Conservation (phyloP, 441 rosid species). For the Syzygium malaccense region DNA sequence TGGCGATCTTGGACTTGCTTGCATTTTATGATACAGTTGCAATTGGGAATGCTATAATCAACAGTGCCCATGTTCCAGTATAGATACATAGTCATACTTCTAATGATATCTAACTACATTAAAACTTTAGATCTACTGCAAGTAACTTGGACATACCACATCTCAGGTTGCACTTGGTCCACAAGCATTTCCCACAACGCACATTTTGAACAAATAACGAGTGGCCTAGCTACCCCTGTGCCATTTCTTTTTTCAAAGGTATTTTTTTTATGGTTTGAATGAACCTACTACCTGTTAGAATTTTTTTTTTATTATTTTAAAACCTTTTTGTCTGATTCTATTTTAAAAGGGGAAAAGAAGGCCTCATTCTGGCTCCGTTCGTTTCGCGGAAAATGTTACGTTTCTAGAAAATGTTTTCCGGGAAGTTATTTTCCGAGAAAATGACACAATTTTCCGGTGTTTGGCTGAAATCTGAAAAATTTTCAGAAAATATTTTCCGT, state of each 20-base stretch:
- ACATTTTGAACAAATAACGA: background rate
- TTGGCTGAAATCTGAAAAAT: too few species aligned
- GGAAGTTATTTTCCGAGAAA: too few species aligned
- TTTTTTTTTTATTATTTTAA: background rate
- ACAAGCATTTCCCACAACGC: background rate
- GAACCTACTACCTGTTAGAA: background rate
- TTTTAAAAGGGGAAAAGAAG: background rate
- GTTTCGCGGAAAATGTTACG: too few species aligned
- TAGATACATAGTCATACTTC: background rate
- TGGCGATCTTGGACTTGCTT: background rate
- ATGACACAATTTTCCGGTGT: too few species aligned
- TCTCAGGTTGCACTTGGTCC: background rate
- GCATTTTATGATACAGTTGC: background rate
- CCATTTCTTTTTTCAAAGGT: background rate
- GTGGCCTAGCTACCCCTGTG: background rate
- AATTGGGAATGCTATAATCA: background rate
- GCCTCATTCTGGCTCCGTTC: background rate
- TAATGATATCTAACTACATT: background rate
- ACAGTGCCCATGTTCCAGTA: background rate
- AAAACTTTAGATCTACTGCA: background rate
- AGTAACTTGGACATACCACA: background rate
- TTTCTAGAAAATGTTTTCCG: too few species aligned
- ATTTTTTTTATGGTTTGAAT: background rate
- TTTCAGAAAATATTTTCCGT: too few species aligned
- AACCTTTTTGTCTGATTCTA: background rate